Evolutionary conservation across 306 rosid genomes (phyloP), one percentile per base, ranked within the genome.

Genomic region (Astragalus glycyphyllos): DNA sequence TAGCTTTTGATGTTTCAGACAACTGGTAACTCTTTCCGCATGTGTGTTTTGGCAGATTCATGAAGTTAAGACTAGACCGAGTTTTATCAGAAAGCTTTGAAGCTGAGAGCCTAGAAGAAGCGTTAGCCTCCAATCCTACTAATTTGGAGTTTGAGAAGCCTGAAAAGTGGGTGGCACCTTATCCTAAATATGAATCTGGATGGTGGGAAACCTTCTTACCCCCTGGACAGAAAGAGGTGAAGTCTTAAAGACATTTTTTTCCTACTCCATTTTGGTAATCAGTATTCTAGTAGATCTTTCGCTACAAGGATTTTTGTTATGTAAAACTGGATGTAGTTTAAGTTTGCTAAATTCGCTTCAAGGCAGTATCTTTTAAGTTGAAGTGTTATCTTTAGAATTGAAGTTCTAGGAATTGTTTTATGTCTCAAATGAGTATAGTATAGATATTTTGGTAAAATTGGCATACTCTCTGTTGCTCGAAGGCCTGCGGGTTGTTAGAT

Each of bases 21-120:
- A 65, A 60, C 8, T 64, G 53, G 2, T 69, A 73, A 57, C 77
- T 68, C 68, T 48, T 56, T 42, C 77, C 8, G 29, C 45, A 10
- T 58, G 13, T 49, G 10, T 76, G 83, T 72, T 75, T 73, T 76
- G 70, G 57, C 92, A 95, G 99, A 80, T 95, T 87, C 81, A 95
- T 95, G 99, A 95, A 91, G 86, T 82, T 95, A 72, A 87, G 99
- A 86, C 85, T 95, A 82, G 99, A 95, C 82, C 84, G 99, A 76
- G 99, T 95, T 59, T 84, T 95, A 62, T 53, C 85, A 6, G 96
- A 83, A 65, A 89, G 89, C 75, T 95, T 82, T 26, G 90, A 87
- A 80, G 89, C 96, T 38, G 86, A 82, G 59, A 89, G 84, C 78
- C 57, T 89, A 49, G 91, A 89, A 74, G 91, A 87, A 77, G 97